Evolutionary conservation across 345 rosid genomes (phyloP), one percentile per base, ranked within the genome.

Genomic region (Abelmoschus esculentus): DNA sequence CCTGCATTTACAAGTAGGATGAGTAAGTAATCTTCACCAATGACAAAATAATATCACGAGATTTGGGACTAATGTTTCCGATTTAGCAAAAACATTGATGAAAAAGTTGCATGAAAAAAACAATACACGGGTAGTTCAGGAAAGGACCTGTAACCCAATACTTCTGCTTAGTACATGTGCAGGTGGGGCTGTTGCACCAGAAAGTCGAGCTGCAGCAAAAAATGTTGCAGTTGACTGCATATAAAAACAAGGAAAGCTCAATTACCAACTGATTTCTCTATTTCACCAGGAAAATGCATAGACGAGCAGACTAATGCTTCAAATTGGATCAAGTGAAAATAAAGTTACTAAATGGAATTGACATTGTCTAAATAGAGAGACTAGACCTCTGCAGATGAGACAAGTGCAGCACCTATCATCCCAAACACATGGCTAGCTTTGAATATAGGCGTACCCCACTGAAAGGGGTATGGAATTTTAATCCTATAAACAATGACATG

Each of bases 121-220:
- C 22, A 14, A 31, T 40, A 53, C 63, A 49, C n/a, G 26, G 26
- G 40, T 6, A 52, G 68, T 73, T 36, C 13, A 50, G 56, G 46
- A 18, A 31, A 66, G 40, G 55, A 95, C 99, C 88, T 95, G 98
- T 15, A 93, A 85, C 56, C 99, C 99, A 9, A 93, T 79, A 76
- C 99, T 89, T 81, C 99, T 81, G 78, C 85, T 84, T 44, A 93
- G 78, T 26, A 93, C 89, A 80, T 91, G 87, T 66, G 90, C 91
- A 13, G 99, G 99, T 73, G 99, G 97, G n/a, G 88, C 84, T 22
- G 99, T 93, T 13, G 99, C 97, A 67, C 99, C 97, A 13, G 97
- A 80, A 66, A 93, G 86, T 73, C 96, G 87, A 34, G 96, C 80
- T 58, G 99, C 99, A 15, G 93, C 99, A 31, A 83, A 86, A 77